Base-by-base conservation (phyloP, 176 grass and related monocot genomes). In the Bromus sterilis region DNA sequence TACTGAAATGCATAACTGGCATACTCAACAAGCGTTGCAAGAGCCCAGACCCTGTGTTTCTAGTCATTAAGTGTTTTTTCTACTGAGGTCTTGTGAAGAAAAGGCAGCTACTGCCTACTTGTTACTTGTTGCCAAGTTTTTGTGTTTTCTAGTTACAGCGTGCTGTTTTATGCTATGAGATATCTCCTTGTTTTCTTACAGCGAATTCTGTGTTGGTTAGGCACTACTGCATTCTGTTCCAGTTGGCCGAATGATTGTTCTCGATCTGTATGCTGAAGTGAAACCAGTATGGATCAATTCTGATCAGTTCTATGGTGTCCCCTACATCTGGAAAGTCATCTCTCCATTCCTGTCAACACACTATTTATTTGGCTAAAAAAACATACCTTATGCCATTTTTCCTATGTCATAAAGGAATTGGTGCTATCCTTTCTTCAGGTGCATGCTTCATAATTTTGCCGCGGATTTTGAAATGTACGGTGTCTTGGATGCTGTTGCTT, bases 381-480 rank as follows among this genome's bases (percentile, higher is more conserved):
- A 0, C 53, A 57, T 57, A 11, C n/a, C n/a, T 31, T 73, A 10
- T 71, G 51, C 86, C 10, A 10, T 16, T 66, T 56, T 48, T 36
- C 21, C 1, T 73, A 68, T 20, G 33, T 43, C n/a, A 58, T 70
- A 40, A 88, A 60, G 25, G 20, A 83, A 71, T 46, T 29, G 26
- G 13, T 78, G 4, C 11, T 18, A 23, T 74, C 55, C 1, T 82
- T 80, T 86, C 24, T 86, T 29, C 88, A 93, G 94, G 94, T 97
- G 94, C 89, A 97, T 97, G 91, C 78, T 97, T 77, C 94, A 97
- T 74, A 97, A 97, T 81, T 97, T 97, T 72, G 91, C 91, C 89
- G 91, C 83, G 58, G 90, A 97, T 61, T 93, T 93, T 84, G 94
- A 97, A 83, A 97, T 97, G 94, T 93, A 93, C 62, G 94, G 91